Evolutionary conservation across 1,284 basidiomycete species (phyloP).

Genomic region (Tetrapyrgos nigripes): DNA sequence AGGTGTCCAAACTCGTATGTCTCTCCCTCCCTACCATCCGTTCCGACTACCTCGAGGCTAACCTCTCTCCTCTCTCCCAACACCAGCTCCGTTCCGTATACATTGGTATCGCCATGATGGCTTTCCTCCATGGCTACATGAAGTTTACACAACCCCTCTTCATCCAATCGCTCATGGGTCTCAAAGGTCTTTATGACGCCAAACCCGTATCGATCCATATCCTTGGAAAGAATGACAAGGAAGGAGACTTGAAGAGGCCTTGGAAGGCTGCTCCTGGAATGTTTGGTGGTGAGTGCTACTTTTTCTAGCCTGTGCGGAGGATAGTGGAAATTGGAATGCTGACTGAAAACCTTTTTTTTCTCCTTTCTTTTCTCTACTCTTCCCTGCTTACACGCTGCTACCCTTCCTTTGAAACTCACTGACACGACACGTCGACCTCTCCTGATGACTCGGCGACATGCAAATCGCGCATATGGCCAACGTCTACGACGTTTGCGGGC

Average conservation of each 20-base stretch:
- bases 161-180: conserved; percentile 88
- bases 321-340: neutral
- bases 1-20: conserved; percentile 87
- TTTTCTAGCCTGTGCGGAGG: too few species aligned
- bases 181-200: conserved; percentile 88
- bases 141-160: conserved; percentile 93
- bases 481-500: too few species aligned
- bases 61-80: neutral
- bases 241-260: conserved; percentile 90
- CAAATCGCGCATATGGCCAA: too few species aligned
- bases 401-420: too few species aligned
- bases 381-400: too few species aligned
- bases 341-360: neutral
- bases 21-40: neutral
- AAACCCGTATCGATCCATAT: conserved; percentile 84
- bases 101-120: conserved; percentile 89
- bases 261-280: conserved; percentile 79
- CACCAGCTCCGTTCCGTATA: conserved; percentile 72
- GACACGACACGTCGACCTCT: too few species aligned
- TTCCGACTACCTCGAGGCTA: neutral
- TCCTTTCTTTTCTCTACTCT: conserved; percentile 9
- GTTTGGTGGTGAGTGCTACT: conserved; percentile 64
- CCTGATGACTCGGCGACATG: too few species aligned
- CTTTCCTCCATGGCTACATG: conserved; percentile 87
- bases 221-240: conserved; percentile 70